A percentile compares a stretch with the other conserved stretches of the same genome.
Conservation (phyloP, 1,284 basidiomycete genomes). For the Ceratobasidium sp. region DNA sequence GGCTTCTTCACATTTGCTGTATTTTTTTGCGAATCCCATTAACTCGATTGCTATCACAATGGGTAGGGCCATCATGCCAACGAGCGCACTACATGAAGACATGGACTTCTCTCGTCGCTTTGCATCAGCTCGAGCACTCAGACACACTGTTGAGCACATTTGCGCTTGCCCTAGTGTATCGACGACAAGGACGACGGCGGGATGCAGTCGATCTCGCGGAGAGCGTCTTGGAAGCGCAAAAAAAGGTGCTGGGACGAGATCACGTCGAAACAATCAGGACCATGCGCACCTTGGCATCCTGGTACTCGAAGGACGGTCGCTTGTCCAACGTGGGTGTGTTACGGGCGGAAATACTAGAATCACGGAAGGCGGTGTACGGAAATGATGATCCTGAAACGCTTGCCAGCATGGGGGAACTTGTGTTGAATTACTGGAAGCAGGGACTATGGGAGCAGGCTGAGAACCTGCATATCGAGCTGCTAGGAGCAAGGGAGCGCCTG, state of each 20-base stretch:
- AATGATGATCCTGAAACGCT: slow-evolving; percentile 4
- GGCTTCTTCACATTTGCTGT: background rate
- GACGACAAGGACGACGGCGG: background rate
- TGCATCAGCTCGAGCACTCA: background rate
- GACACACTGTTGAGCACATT: background rate
- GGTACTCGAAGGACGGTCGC: background rate
- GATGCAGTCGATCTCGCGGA: background rate
- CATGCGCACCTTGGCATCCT: slow-evolving; percentile 1
- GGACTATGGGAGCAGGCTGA: background rate
- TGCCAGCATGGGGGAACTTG: background rate
- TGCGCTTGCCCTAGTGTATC: background rate
- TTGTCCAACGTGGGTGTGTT: background rate
- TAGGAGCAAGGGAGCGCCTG: background rate
- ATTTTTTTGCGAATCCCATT: background rate
- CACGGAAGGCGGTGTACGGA: background rate
- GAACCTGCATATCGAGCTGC: background rate
- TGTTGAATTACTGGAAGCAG: background rate
- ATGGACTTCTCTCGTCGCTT: no score
- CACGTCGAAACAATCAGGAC: background rate
- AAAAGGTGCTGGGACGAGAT: background rate
- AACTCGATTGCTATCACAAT: background rate
- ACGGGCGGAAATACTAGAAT: background rate
- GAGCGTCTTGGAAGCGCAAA: background rate
- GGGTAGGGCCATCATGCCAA: background rate
- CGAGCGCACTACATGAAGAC: background rate